Conservation (phyloP, 164 flowering plant genomes). For the Magnolia changhungtana region DNA sequence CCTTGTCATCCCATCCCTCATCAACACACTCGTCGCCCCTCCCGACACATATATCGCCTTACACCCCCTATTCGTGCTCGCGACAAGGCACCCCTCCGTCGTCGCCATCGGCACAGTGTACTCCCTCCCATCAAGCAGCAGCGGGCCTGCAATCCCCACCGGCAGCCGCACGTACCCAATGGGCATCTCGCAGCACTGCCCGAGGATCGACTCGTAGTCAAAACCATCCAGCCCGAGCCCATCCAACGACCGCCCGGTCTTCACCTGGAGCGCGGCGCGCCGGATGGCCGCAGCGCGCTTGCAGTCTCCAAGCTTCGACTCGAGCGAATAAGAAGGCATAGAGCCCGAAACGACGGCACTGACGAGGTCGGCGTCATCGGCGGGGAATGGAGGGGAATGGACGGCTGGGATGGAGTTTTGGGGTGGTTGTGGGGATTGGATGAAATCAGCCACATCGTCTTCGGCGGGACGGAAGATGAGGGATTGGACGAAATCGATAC, state of each 20-base stretch:
- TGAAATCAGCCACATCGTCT: not conserved
- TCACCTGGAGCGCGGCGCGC: slow-evolving; percentile 69
- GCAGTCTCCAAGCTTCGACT: slow-evolving; percentile 74
- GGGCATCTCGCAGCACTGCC: slow-evolving; percentile 97
- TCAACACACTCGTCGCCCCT: slow-evolving; percentile 45
- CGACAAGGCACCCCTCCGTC: slow-evolving; percentile 82
- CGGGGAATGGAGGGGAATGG: not conserved
- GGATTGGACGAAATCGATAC: slow-evolving; percentile 68
- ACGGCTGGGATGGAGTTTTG: not conserved
- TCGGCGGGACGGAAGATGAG: slow-evolving; percentile 33
- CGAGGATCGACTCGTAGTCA: slow-evolving; percentile 76
- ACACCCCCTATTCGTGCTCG: slow-evolving; percentile 75
- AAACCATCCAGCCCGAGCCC: slow-evolving; percentile 77
- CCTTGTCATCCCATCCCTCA: slow-evolving; percentile 65
- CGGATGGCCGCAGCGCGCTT: slow-evolving; percentile 63
- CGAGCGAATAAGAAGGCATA: slow-evolving; percentile 67
- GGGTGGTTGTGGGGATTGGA: not conserved
- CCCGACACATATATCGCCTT: slow-evolving; percentile 63
- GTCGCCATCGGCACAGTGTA: slow-evolving; percentile 87
- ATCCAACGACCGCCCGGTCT: slow-evolving; percentile 48
- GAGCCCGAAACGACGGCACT: slow-evolving; percentile 50
- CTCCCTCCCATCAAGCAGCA: slow-evolving; percentile 65
- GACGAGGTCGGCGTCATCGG: slow-evolving; percentile 60
- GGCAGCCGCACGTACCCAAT: slow-evolving; percentile 89
- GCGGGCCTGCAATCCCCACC: slow-evolving; percentile 82